phyloP scores from a whole-genome alignment of 331 rosid genomes.

The Saraca asoca region DNA sequence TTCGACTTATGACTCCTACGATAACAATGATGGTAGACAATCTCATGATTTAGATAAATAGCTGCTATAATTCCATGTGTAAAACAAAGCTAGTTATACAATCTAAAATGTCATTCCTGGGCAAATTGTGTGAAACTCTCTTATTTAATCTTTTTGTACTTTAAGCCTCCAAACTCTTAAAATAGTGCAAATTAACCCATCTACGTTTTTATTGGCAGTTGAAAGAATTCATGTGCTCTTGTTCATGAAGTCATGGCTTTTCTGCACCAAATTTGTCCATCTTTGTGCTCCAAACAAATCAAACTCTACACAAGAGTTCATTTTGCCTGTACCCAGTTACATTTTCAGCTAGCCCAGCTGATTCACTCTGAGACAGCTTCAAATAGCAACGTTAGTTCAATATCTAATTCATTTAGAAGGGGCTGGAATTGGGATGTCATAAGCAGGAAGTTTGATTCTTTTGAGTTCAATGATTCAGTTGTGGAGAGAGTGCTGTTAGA shows the following conservation, averaged over 20 bases:
- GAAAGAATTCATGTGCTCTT: neutral
- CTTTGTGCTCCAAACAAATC: constrained; percentile 16
- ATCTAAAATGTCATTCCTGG: too few species aligned
- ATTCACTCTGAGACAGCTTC: constrained; percentile 29
- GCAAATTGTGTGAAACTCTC: too few species aligned
- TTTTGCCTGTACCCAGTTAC: constrained; percentile 10
- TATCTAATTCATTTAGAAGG: constrained; percentile 50
- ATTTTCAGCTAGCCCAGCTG: constrained; percentile 1
- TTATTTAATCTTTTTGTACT: too few species aligned
- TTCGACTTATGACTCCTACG: too few species aligned
- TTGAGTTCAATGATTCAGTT: constrained; percentile 41
- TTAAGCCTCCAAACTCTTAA: too few species aligned
- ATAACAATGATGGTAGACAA: too few species aligned
- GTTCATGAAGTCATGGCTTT: neutral
- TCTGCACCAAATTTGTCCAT: constrained; percentile 11
- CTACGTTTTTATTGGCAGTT: too few species aligned
- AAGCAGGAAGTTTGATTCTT: constrained; percentile 40
- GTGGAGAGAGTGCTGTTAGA: constrained; percentile 54
- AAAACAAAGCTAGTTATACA: too few species aligned
- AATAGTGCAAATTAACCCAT: too few species aligned
- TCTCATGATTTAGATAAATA: too few species aligned
- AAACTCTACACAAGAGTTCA: constrained; percentile 4
- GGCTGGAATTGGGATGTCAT: constrained; percentile 60
- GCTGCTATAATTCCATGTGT: too few species aligned
- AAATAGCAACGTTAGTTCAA: constrained; percentile 26